Evolutionary conservation across 768 basidiomycete genomes (phyloP).

Genomic region (Agaricus blazei): DNA sequence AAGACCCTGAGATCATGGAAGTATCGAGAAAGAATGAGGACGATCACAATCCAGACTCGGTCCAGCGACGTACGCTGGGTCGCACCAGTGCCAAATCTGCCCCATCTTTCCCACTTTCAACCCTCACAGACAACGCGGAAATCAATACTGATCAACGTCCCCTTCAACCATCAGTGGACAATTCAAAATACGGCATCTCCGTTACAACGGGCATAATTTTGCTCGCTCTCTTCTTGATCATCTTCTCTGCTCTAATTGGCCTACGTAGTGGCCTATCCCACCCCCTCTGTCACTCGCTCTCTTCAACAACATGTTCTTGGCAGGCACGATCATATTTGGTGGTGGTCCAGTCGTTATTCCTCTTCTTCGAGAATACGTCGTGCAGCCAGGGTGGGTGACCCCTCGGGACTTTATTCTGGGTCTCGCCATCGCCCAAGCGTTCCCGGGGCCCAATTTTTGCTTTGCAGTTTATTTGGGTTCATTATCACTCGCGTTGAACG

Average conservation of each 20-base stretch:
- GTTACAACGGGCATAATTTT: slow-evolving; percentile 20
- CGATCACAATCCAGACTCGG: slow-evolving; percentile 5
- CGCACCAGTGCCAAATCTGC: neutral
- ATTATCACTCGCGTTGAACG: slow-evolving; percentile 21
- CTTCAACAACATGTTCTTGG: slow-evolving; percentile 43
- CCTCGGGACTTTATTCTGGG: slow-evolving; percentile 51
- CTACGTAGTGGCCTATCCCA: slow-evolving; percentile 20
- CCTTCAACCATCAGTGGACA: slow-evolving; percentile 13
- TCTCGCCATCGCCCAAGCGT: slow-evolving; percentile 42
- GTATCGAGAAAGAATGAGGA: neutral
- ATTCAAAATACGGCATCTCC: slow-evolving; percentile 20
- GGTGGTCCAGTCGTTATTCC: slow-evolving; percentile 58
- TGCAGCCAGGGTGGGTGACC: slow-evolving; percentile 45
- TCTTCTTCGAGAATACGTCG: slow-evolving; percentile 44
- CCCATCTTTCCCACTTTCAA: slow-evolving; percentile 4
- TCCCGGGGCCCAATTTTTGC: slow-evolving; percentile 55
- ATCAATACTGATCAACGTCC: neutral
- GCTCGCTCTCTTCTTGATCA: slow-evolving; percentile 21
- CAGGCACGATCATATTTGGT: slow-evolving; percentile 45
- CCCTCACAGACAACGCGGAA: neutral
- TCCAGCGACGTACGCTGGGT: slow-evolving; percentile 1
- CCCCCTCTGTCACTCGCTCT: slow-evolving; percentile 27
- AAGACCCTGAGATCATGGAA: slow-evolving; percentile 1
- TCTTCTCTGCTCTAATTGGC: slow-evolving; percentile 24
- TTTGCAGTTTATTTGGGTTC: slow-evolving; percentile 49